Evolutionary conservation across 2,329 filamentous ascomycete species (phyloP).

Genomic region (Shiraia bambusicola): DNA sequence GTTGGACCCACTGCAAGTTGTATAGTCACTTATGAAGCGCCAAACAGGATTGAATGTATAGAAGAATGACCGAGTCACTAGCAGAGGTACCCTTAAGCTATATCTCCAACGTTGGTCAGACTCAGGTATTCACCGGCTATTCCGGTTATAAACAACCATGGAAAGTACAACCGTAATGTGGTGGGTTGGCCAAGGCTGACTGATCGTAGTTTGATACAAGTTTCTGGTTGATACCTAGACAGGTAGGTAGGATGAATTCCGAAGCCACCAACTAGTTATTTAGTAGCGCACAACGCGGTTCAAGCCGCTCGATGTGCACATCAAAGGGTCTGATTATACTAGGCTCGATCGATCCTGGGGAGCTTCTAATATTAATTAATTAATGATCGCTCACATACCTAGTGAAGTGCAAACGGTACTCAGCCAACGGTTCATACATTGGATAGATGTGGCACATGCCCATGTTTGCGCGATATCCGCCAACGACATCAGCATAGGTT

Average conservation of each 20-base stretch:
- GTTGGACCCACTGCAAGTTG: too few relatives aligned
- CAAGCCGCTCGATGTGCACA: constrained; percentile 17
- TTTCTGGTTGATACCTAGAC: too few relatives aligned
- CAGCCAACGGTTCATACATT: too few relatives aligned
- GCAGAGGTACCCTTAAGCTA: constrained; percentile 1
- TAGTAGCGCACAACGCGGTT: constrained; percentile 19
- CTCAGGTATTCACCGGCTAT: constrained; percentile 20
- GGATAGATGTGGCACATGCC: too few relatives aligned
- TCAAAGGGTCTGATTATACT: constrained; percentile 1
- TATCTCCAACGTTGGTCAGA: too few relatives aligned
- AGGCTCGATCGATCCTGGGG: constrained; percentile 7
- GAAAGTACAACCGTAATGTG: neutral
- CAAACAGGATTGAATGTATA: too few relatives aligned
- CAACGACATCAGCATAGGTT: too few relatives aligned
- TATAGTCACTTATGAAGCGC: too few relatives aligned
- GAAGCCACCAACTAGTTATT: neutral
- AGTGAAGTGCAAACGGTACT: too few relatives aligned
- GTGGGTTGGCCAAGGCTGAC: neutral
- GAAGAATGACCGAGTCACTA: too few relatives aligned
- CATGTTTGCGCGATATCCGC: too few relatives aligned
- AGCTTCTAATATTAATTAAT: neutral
- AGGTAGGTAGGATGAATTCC: neutral
- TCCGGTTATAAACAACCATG: neutral
- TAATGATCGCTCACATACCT: neutral
- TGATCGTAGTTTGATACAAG: too few relatives aligned